These are phyloP conservation scores for Cichorium intybus DNA, from an alignment of 140 eudicot genomes.

Conservation along the genomic window DNA sequence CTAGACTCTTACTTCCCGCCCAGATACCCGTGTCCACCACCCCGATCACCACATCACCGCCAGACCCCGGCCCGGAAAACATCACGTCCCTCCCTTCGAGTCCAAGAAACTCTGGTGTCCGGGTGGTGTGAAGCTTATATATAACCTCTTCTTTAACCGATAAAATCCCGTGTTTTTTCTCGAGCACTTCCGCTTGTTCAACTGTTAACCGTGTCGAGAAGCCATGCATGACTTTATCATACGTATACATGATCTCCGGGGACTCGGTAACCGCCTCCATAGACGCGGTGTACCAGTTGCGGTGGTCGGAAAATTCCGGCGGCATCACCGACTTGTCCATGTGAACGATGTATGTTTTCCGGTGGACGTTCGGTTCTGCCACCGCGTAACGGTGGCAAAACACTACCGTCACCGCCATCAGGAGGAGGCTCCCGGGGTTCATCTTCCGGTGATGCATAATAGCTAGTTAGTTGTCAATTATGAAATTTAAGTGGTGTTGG, in stretches of 20 bases:
- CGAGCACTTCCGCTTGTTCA: slow-evolving; percentile 56
- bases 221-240: slow-evolving; percentile 64
- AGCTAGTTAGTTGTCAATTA: neutral
- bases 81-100: slow-evolving; percentile 33
- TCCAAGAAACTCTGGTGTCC: slow-evolving; percentile 81
- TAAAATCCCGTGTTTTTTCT: slow-evolving; percentile 51
- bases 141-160: slow-evolving; percentile 56
- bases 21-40: slow-evolving; percentile 88
- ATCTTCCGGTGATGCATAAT: slow-evolving; percentile 20
- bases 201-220: slow-evolving; percentile 58
- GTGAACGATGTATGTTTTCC: slow-evolving; percentile 63
- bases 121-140: slow-evolving; percentile 85
- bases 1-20: slow-evolving; percentile 63
- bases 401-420: slow-evolving; percentile 30
- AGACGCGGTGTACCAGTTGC: slow-evolving; percentile 62
- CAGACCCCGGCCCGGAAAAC: slow-evolving; percentile 23
- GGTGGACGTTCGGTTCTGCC: slow-evolving; percentile 22
- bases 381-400: slow-evolving; percentile 18
- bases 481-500: slow-evolving; percentile 18
- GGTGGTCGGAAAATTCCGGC: slow-evolving; percentile 42
- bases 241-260: slow-evolving; percentile 55
- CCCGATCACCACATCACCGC: slow-evolving; percentile 64
- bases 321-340: slow-evolving; percentile 74
- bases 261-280: slow-evolving; percentile 47
- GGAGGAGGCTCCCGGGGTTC: slow-evolving; percentile 28